Evolutionary conservation across 495 filamentous ascomycete species (phyloP), one percentile per base, ranked within the genome.

Genomic region (Penicillium soppii): DNA sequence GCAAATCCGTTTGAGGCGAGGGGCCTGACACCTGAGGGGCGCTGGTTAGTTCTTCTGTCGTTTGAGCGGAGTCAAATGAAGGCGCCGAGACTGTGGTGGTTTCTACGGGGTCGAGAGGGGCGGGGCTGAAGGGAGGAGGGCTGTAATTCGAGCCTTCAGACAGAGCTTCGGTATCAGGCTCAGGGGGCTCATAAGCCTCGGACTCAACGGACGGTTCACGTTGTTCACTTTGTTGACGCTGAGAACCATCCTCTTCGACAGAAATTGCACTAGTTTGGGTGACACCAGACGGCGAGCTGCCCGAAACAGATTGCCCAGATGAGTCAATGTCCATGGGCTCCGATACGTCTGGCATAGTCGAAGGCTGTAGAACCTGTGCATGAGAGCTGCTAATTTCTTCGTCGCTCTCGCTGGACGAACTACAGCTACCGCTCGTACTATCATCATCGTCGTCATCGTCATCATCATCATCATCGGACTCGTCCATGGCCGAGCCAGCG

Each of bases 131-230:
- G 30, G 68, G 64, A 43, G 68, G 64, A 43, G 69, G 70, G n/a
- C 68, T 70, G 52, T 74, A 72, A 22, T 47, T 52, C 5, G 62
- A 71, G 30, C 59, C 58, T 42, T 58, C 53, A 23, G 61, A 58
- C n/a, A 66, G 70, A 40, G 57, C 52, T 17, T 57, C 52, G 20
- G 62, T 45, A 17, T 67, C 66, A 13, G 77, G 70, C 62, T 84
- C 82, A 19, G 81, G 81, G 22, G 82, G 82, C 52, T 85, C 83
- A 57, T 85, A 85, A 16, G 65, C 75, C 46, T 85, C 76, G 16
- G 74, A 79, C 25, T 54, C 56, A 21, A 59, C 60, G 12, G 66
- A 68, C n/a, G 61, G 61, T 51, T 71, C 66, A 35, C 56, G 59
- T 32, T 52, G 54, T n/a, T 52, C 57, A 25, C 23, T 30, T 1